Conservation (phyloP, 1,284 basidiomycete genomes). For the Cutaneotrichosporon mucoides region DNA sequence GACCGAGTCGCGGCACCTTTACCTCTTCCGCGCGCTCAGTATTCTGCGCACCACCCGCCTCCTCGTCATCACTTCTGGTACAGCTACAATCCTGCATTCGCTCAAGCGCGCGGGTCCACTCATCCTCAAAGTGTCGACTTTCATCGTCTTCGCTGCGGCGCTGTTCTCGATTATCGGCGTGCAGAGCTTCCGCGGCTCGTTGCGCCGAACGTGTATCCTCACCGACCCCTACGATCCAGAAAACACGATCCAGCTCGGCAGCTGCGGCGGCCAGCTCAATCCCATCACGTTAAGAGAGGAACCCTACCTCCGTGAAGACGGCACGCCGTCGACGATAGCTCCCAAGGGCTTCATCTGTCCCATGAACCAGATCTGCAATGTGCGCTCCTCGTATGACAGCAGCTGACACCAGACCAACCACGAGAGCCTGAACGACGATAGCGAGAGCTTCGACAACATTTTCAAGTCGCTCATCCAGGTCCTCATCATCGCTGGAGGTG, state of each 20-base stretch:
- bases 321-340: constrained; percentile 51
- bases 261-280: constrained; percentile 75
- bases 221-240: constrained; percentile 46
- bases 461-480: constrained; percentile 79
- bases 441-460: constrained; percentile 87
- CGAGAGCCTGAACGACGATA: constrained; percentile 63
- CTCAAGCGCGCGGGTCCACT: constrained; percentile 86
- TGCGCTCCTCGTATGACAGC: constrained; percentile 37
- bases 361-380: constrained; percentile 69
- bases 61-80: constrained; percentile 84
- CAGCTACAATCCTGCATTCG: constrained; percentile 89
- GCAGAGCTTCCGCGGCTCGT: constrained; percentile 81
- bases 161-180: constrained; percentile 89
- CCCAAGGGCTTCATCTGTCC: constrained; percentile 80
- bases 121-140: constrained; percentile 82
- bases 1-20: constrained; percentile 64
- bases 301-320: constrained; percentile 28
- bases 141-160: constrained; percentile 83
- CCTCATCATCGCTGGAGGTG: constrained; percentile 75
- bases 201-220: constrained; percentile 57
- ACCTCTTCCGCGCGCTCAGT: constrained; percentile 83
- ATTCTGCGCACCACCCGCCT: constrained; percentile 80
- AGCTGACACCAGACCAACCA: constrained; percentile 2
- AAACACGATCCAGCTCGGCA: constrained; percentile 34
- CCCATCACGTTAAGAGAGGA: constrained; percentile 51